These are phyloP conservation scores for Eimeria necatrix DNA, from an alignment of 169 alveolate species.

Conservation along the genomic window DNA sequence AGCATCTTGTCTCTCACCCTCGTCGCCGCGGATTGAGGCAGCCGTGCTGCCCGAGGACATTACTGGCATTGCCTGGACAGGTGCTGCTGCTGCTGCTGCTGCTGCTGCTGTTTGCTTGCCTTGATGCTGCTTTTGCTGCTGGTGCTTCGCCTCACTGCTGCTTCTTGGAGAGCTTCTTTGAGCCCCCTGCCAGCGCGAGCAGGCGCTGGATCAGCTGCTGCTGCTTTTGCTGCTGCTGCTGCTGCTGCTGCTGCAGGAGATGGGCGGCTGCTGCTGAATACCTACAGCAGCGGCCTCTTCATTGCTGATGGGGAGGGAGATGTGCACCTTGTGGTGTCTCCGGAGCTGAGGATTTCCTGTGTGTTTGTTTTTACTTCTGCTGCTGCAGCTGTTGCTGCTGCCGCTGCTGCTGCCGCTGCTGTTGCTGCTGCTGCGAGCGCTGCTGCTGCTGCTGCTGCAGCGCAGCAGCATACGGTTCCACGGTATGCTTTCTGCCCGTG, in stretches of 20 bases:
- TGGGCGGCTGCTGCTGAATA: constrained; percentile 52
- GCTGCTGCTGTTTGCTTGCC: constrained; percentile 25
- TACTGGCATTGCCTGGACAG: constrained; percentile 56
- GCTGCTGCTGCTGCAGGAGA: constrained; percentile 72
- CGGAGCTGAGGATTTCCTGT: constrained; percentile 34
- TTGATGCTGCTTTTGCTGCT: not conserved
- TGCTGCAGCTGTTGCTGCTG: constrained; percentile 2
- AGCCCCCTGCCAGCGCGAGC: too few relatives aligned
- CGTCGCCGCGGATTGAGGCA: not conserved
- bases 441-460: constrained; percentile 25
- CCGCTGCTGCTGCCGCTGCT: not conserved
- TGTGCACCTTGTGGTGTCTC: constrained; percentile 9
- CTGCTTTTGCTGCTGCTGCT: constrained; percentile 56
- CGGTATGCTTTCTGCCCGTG: not conserved
- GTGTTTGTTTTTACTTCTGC: not conserved
- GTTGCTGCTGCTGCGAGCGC: not conserved
- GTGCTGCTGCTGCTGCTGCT: constrained; percentile 47
- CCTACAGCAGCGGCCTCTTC: constrained; percentile 62
- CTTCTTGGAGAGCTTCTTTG: not conserved
- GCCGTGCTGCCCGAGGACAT: constrained; percentile 46
- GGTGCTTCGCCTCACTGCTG: constrained; percentile 3
- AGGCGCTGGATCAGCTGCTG: not conserved
- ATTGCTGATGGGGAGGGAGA: constrained; percentile 48
- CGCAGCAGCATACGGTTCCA: not conserved
- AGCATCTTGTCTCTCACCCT: constrained; percentile 31